Percentiles rank a stretch among this genome's conserved stretches.
Evolutionary conservation across 305 asterid species (phyloP).

Genomic region (Rubia occidens): DNA sequence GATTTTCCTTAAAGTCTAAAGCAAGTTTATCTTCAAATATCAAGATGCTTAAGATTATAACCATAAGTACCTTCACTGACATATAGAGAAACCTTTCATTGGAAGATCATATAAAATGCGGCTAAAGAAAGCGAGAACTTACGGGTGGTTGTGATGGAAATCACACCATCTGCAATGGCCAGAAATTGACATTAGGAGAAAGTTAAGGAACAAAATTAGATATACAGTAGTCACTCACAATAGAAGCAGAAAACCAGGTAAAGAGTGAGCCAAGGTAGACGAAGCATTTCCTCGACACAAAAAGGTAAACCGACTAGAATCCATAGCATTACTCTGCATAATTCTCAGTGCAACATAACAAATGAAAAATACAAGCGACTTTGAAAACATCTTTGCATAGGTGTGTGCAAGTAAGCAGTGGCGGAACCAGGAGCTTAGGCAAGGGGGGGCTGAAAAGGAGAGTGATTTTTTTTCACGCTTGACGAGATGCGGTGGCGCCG

Average conservation of each 20-base stretch:
- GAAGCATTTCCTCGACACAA: background rate
- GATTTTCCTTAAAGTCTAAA: background rate
- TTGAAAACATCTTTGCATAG: background rate
- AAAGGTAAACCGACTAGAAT: background rate
- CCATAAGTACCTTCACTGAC: background rate
- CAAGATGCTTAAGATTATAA: constrained; percentile 1
- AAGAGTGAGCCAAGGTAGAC: background rate
- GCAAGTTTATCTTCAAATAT: background rate
- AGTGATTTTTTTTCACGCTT: no score
- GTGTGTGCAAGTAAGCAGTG: no score
- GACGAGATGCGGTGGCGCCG: no score
- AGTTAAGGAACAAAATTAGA: constrained; percentile 3
- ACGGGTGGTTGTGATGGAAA: constrained; percentile 62
- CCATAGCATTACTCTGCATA: background rate
- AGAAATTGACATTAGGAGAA: constrained; percentile 19
- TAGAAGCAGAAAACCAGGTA: background rate
- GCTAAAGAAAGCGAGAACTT: constrained; percentile 26
- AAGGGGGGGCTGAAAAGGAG: no score
- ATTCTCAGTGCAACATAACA: background rate
- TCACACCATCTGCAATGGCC: constrained; percentile 60
- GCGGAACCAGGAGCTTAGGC: no score
- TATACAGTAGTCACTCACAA: background rate
- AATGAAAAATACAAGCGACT: background rate
- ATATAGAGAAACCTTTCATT: background rate
- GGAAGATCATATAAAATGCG: background rate